These are phyloP conservation scores for Neoboletus magnificus DNA, from an alignment of 768 basidiomycete species.

Conservation along the genomic window DNA sequence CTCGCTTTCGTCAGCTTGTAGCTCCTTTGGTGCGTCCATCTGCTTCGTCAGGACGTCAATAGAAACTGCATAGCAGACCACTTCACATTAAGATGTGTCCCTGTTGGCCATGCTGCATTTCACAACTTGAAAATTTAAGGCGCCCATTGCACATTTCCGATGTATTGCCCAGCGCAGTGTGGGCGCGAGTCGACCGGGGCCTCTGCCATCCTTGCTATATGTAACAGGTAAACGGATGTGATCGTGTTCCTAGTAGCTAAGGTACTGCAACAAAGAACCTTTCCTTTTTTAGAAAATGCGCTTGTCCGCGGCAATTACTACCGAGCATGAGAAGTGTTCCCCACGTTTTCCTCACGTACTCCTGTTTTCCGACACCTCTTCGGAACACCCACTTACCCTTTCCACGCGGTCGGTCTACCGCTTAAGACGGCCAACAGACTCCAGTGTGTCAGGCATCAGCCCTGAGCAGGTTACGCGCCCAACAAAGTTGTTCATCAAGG, in stretches of 20 bases:
- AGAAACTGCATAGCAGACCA: neutral
- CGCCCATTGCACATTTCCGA: neutral
- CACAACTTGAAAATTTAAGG: neutral
- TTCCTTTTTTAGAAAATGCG: neutral
- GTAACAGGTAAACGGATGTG: neutral
- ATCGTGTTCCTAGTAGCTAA: neutral
- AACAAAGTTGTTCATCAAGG: neutral
- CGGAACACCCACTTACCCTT: neutral
- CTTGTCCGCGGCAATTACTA: neutral
- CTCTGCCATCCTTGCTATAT: neutral
- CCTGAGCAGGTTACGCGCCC: neutral
- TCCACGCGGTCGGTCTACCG: neutral
- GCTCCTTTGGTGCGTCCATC: neutral
- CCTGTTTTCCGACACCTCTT: neutral
- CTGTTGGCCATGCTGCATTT: constrained; percentile 4
- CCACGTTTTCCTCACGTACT: constrained; percentile 6
- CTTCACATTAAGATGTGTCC: constrained; percentile 7
- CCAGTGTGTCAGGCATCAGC: neutral
- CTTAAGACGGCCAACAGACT: neutral
- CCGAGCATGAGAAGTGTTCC: neutral
- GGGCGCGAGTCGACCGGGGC: constrained; percentile 12
- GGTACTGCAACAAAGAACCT: constrained; percentile 1
- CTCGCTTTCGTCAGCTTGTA: neutral
- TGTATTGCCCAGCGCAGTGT: neutral
- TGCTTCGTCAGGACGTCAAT: neutral